Evolutionary conservation across 2,329 filamentous ascomycete genomes (phyloP), one percentile per base, ranked within the genome.

Genomic region (Lecanoromycetidae sp.): DNA sequence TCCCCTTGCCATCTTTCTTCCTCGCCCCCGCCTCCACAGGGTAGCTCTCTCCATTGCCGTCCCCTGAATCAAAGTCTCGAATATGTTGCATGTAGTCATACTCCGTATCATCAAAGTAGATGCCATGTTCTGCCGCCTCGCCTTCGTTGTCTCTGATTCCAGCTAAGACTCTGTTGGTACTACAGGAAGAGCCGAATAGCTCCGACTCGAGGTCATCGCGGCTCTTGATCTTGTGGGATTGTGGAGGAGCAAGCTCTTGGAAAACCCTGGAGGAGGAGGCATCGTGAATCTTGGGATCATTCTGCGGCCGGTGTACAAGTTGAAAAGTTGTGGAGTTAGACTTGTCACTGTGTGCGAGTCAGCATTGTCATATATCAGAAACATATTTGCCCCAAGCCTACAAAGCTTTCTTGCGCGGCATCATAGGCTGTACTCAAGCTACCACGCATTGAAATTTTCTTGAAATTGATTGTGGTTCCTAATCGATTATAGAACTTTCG

Each of bases 71-170:
- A n/a, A 98, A 69, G 57, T 96, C 91, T 46, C 87, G 83, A 74
- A 98, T 71, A 66, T 98, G 91, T 66, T 98, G 91, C 91, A 98
- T 98, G 69, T 98, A 98, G 66, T 98, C 91, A 67, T 98, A 98
- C 60, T 86, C 77, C 54, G 85, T 83, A 66, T 98, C 91, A 66
- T 98, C 93, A 64, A 76, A 98, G 71, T 84, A 98, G 54, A 98
- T 78, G 54, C 91, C 91, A 66, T 95, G 79, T 63, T 84, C 85
- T 56, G 93, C 91, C 7, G 93, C 91, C 68, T 98, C 88, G 57
- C 93, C 93, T 66, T 98, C 91, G 63, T 98, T 96, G 48, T 78
- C 76, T 56, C 88, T 80, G 55, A 94, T 79, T 51, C 67, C 68
- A 22, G 42, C 13, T n/a, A 29, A 10, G 10, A 15, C 25, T 15